A percentile compares a stretch with the other conserved stretches of the same genome.
These are phyloP conservation scores for Chrysanthemum seticuspe DNA, from an alignment of 129 eudicot genomes.

Conservation along the genomic window DNA sequence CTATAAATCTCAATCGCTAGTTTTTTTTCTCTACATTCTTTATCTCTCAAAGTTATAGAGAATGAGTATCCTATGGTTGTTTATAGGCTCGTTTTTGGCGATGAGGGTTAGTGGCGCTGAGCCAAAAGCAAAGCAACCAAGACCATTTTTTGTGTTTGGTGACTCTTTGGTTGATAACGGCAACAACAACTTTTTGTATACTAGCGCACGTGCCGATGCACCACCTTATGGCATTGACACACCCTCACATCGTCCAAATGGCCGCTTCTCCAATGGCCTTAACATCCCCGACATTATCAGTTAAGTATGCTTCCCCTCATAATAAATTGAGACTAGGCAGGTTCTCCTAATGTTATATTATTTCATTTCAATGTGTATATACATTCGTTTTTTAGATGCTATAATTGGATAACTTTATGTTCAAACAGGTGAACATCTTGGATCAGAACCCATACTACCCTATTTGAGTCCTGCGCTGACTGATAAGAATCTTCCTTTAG, in stretches of 20 bases:
- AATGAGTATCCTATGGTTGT: slow-evolving; percentile 9
- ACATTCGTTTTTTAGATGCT: too few relatives aligned
- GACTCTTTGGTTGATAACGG: slow-evolving; percentile 52
- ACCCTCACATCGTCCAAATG: slow-evolving; percentile 41
- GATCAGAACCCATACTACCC: slow-evolving; percentile 45
- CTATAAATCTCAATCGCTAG: neutral
- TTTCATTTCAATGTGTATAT: too few relatives aligned
- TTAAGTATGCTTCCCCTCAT: slow-evolving; percentile 18
- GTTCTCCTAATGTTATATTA: too few relatives aligned
- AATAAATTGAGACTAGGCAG: too few relatives aligned
- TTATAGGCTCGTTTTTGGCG: slow-evolving; percentile 1
- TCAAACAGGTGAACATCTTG: slow-evolving; percentile 46
- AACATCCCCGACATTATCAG: slow-evolving; percentile 49
- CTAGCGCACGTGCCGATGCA: slow-evolving; percentile 43
- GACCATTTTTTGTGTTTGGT: slow-evolving; percentile 47
- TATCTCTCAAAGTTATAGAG: neutral
- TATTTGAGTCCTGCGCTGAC: slow-evolving; percentile 40
- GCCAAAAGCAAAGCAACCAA: slow-evolving; percentile 21
- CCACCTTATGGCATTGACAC: slow-evolving; percentile 53
- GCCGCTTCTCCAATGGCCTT: slow-evolving; percentile 52
- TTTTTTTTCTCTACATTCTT: neutral
- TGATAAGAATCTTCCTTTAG: slow-evolving; percentile 36
- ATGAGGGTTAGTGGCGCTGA: neutral
- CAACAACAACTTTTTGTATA: slow-evolving; percentile 47
- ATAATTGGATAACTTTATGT: too few relatives aligned